Evolutionary conservation across 306 rosid genomes (phyloP).

Genomic region (Medicago ruthenica): DNA sequence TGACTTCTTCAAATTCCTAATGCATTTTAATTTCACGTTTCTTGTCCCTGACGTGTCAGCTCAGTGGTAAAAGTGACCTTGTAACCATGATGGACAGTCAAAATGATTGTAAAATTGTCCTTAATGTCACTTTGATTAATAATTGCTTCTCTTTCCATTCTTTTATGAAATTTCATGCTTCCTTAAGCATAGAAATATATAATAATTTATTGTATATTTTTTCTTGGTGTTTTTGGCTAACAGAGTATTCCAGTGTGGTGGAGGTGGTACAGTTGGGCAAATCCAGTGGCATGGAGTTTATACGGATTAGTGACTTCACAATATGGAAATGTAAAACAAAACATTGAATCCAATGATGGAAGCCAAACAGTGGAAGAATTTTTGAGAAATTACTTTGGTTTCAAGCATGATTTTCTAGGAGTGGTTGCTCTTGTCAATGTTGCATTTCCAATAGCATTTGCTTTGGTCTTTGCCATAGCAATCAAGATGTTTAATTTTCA

Average conservation of each 20-base stretch:
- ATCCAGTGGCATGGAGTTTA: constrained; percentile 68
- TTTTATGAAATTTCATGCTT: background rate
- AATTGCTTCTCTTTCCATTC: background rate
- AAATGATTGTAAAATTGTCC: background rate
- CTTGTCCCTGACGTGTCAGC: background rate
- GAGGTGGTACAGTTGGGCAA: constrained; percentile 67
- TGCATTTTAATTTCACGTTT: background rate
- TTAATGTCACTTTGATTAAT: background rate
- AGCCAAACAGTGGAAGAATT: constrained; percentile 47
- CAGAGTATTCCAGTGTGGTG: constrained; percentile 70
- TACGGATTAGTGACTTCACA: constrained; percentile 68
- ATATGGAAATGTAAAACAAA: constrained; percentile 54
- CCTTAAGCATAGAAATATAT: background rate
- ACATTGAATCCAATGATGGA: constrained; percentile 33
- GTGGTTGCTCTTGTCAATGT: constrained; percentile 51
- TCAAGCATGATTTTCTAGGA: constrained; percentile 52
- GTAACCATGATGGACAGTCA: background rate
- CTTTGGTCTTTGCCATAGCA: constrained; percentile 46
- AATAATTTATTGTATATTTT: background rate
- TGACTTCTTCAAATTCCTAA: background rate
- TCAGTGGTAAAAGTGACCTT: background rate
- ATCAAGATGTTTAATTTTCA: constrained; percentile 53
- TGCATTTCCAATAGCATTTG: constrained; percentile 47
- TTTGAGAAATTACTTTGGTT: constrained; percentile 52
- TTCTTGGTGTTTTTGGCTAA: background rate